A percentile compares a stretch with the other conserved stretches of the same genome.
Evolutionary conservation across 2,329 filamentous ascomycete genomes (phyloP).

Genomic region (Diaporthe ilicicola): DNA sequence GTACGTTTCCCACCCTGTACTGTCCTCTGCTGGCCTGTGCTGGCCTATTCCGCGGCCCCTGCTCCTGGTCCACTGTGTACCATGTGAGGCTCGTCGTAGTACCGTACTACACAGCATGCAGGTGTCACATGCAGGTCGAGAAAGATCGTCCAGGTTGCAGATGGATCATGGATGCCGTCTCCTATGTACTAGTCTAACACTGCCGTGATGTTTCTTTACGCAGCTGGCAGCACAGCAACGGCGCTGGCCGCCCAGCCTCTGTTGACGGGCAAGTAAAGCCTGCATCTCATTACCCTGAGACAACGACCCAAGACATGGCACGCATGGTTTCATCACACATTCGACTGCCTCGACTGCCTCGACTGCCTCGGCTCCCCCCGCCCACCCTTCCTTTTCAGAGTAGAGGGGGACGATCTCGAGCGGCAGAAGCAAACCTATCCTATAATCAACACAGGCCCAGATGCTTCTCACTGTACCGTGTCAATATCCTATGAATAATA

Average conservation of each 20-base stretch:
- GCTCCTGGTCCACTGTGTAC: too few species aligned
- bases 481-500: too few species aligned
- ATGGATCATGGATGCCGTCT: neutral
- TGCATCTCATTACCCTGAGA: constrained; percentile 12
- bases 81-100: too few species aligned
- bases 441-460: too few species aligned
- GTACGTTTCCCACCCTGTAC: too few species aligned
- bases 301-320: neutral
- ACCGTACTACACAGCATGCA: neutral
- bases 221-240: neutral
- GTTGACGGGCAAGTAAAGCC: neutral
- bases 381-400: too few species aligned
- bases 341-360: neutral
- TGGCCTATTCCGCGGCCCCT: neutral
- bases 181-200: neutral
- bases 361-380: neutral
- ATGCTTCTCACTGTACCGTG: too few species aligned
- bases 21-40: neutral
- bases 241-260: too few species aligned
- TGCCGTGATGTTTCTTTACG: neutral
- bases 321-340: neutral
- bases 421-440: neutral
- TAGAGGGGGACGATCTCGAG: neutral
- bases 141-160: neutral
- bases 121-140: constrained; percentile 11